phyloP scores from a whole-genome alignment of 768 basidiomycete species.

The Lactarius vividus region DNA sequence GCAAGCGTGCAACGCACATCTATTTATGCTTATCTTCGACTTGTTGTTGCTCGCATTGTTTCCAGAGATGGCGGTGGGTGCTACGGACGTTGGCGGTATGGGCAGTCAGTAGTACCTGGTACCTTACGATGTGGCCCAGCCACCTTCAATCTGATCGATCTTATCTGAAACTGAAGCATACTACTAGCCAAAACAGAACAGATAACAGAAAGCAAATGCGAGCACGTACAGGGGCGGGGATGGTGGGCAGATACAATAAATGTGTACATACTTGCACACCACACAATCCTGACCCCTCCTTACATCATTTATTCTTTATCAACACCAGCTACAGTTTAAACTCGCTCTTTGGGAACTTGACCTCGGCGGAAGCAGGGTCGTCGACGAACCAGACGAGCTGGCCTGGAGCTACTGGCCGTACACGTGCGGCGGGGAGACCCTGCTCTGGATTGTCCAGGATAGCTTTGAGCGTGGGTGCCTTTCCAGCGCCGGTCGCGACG shows the following conservation, averaged over 20 bases:
- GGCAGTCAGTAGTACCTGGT: neutral
- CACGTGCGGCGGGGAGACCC: conserved; percentile 79
- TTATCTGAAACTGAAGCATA: neutral
- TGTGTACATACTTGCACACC: conserved; percentile 6
- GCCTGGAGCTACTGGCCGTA: conserved; percentile 75
- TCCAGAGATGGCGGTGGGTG: conserved; percentile 63
- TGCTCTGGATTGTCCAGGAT: conserved; percentile 81
- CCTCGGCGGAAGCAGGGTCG: conserved; percentile 69
- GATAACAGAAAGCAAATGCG: conserved; percentile 7
- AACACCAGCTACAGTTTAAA: conserved; percentile 51
- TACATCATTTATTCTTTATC: conserved; percentile 6
- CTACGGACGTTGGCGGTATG: conserved; percentile 9
- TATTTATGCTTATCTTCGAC: conserved; percentile 73
- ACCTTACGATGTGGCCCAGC: neutral
- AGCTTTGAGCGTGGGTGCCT: conserved; percentile 66
- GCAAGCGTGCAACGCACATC: conserved; percentile 72
- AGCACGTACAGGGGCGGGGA: conserved; percentile 6
- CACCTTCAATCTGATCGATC: neutral
- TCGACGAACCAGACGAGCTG: conserved; percentile 95
- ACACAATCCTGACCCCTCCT: neutral
- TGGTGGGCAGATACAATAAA: conserved; percentile 5
- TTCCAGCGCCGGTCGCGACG: conserved; percentile 80
- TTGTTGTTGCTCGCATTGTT: conserved; percentile 66
- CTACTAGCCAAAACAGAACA: neutral
- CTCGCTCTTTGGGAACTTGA: conserved; percentile 52